Conservation (phyloP, 768 basidiomycete species). For the Naematelia encephala region DNA sequence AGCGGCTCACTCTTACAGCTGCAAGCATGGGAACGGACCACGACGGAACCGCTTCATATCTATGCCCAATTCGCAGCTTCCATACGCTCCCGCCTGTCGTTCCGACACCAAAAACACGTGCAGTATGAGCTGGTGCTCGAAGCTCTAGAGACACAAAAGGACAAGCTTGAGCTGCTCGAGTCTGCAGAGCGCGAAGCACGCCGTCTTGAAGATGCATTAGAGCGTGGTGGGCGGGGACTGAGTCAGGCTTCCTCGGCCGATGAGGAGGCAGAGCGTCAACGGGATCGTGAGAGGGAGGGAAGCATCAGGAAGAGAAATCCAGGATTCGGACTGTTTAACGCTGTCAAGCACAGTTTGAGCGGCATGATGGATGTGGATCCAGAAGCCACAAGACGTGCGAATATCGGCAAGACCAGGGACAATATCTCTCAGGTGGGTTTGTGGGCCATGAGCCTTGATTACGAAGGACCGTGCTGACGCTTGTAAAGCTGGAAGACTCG, state of each 20-base stretch:
- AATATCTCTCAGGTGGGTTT: slow-evolving; percentile 79
- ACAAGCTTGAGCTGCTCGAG: slow-evolving; percentile 81
- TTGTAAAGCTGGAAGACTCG: slow-evolving; percentile 81
- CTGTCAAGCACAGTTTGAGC: slow-evolving; percentile 87
- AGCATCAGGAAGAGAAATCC: slow-evolving; percentile 17
- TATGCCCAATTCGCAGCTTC: slow-evolving; percentile 91
- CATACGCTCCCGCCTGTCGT: slow-evolving; percentile 88
- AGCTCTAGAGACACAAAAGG: slow-evolving; percentile 73
- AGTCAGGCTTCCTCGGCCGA: slow-evolving; percentile 14
- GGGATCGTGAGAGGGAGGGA: slow-evolving; percentile 19
- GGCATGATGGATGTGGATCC: slow-evolving; percentile 99
- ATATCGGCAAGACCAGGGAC: slow-evolving; percentile 91
- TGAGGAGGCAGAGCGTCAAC: slow-evolving; percentile 14
- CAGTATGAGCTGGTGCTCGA: slow-evolving; percentile 98
- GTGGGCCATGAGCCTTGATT: neutral
- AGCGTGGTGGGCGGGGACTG: slow-evolving; percentile 53
- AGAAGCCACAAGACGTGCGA: slow-evolving; percentile 86
- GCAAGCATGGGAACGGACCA: slow-evolving; percentile 89
- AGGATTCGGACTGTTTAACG: slow-evolving; percentile 76
- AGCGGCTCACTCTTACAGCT: slow-evolving; percentile 56
- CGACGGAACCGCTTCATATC: slow-evolving; percentile 93
- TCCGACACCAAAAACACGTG: slow-evolving; percentile 95
- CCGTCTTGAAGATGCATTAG: slow-evolving; percentile 81
- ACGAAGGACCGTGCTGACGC: slow-evolving; percentile 3
- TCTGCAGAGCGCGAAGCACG: slow-evolving; percentile 87